These are phyloP conservation scores for Trichothecium roseum DNA, from an alignment of 2,329 filamentous ascomycete species.

Conservation along the genomic window DNA sequence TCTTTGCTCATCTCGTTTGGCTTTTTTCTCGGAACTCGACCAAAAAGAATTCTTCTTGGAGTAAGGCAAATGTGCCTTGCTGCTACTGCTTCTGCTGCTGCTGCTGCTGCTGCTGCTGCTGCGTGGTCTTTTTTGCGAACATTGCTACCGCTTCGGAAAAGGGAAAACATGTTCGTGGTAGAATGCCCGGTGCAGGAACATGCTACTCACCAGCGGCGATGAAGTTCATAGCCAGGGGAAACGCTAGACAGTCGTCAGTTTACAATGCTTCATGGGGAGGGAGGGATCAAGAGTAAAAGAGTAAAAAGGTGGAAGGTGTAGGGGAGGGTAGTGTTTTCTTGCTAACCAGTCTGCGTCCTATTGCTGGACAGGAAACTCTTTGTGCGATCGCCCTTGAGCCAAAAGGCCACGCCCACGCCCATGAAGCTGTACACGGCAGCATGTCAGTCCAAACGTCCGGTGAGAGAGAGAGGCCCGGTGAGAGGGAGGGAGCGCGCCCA, in stretches of 20 bases:
- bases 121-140: neutral
- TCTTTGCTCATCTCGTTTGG: too few species aligned
- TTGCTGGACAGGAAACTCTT: slow-evolving; percentile 66
- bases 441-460: neutral
- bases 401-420: slow-evolving; percentile 50
- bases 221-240: slow-evolving; percentile 79
- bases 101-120: too few species aligned
- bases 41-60: too few species aligned
- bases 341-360: slow-evolving; percentile 73
- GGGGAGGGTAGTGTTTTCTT: slow-evolving; percentile 4
- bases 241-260: slow-evolving; percentile 38
- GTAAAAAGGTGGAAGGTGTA: neutral
- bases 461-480: too few species aligned
- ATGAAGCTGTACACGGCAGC: slow-evolving; percentile 43
- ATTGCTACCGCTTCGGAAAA: slow-evolving; percentile 55
- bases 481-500: neutral
- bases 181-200: slow-evolving; percentile 15
- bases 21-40: too few species aligned
- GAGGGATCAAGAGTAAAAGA: neutral
- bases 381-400: slow-evolving; percentile 52
- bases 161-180: slow-evolving; percentile 6
- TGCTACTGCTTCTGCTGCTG: too few species aligned
- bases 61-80: too few species aligned
- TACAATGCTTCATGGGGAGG: neutral
- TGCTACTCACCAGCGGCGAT: slow-evolving; percentile 80